Conservation (phyloP, 305 asterid genomes). For the Ilex paraguariensis region DNA sequence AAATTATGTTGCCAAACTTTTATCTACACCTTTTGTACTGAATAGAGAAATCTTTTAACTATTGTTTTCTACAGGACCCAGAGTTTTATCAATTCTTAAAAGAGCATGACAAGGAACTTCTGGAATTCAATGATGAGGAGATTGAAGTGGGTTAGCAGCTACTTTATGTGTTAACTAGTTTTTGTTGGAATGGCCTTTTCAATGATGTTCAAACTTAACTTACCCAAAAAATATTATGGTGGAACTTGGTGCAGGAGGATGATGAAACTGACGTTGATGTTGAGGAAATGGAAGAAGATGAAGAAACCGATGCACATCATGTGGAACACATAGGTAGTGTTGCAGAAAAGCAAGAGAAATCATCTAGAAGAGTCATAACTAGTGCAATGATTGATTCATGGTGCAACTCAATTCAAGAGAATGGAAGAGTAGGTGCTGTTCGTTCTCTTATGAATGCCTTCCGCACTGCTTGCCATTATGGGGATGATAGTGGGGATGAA, state of each 20-base stretch:
- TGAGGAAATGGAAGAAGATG: constrained; percentile 23
- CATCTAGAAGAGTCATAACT: constrained; percentile 58
- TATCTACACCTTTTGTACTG: not conserved
- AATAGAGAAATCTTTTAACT: not conserved
- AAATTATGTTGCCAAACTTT: not conserved
- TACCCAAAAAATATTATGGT: not conserved
- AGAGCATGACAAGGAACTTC: constrained; percentile 78
- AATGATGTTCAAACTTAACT: constrained; percentile 10
- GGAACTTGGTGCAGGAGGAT: constrained; percentile 40
- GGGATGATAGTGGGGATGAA: constrained; percentile 75
- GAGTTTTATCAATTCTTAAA: constrained; percentile 84
- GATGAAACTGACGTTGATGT: constrained; percentile 43
- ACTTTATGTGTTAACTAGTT: constrained; percentile 6
- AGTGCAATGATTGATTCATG: constrained; percentile 82
- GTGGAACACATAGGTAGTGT: constrained; percentile 29
- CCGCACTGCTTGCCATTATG: constrained; percentile 87
- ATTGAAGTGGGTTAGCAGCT: constrained; percentile 45
- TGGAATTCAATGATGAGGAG: constrained; percentile 69
- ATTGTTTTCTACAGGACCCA: constrained; percentile 59
- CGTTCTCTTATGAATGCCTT: constrained; percentile 80
- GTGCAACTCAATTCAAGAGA: constrained; percentile 51
- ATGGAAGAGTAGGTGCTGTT: constrained; percentile 55
- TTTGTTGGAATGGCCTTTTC: constrained; percentile 10
- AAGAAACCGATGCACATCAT: constrained; percentile 24
- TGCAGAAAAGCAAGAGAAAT: constrained; percentile 32